phyloP scores from a whole-genome alignment of 345 rosid genomes.

The Erodium maritimum region DNA sequence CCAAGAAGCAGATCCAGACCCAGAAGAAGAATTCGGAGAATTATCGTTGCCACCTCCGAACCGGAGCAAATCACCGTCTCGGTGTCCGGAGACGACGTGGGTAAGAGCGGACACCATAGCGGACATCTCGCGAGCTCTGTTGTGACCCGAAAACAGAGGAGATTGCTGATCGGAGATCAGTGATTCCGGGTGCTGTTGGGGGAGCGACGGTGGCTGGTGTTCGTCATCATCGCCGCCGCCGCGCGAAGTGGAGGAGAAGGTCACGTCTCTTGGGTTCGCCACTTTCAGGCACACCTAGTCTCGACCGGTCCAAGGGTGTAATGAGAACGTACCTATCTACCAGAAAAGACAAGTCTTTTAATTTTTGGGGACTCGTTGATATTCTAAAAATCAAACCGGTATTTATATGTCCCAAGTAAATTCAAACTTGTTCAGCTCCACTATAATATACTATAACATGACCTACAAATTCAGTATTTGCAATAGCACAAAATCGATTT shows the following conservation, averaged over 20 bases:
- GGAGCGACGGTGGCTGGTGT: not conserved
- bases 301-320: too few relatives aligned
- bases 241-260: not conserved
- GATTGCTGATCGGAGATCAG: not conserved
- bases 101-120: conserved; percentile 68
- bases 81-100: conserved; percentile 53
- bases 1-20: conserved; percentile 8
- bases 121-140: conserved; percentile 42
- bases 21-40: not conserved
- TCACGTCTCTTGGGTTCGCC: not conserved
- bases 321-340: too few relatives aligned
- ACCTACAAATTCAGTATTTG: too few relatives aligned
- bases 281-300: not conserved
- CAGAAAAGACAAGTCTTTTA: too few relatives aligned
- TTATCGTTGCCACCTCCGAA: conserved; percentile 4
- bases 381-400: too few relatives aligned
- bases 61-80: too few relatives aligned
- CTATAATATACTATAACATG: too few relatives aligned
- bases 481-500: not conserved
- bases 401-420: too few relatives aligned
- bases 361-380: too few relatives aligned
- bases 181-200: not conserved
- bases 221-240: not conserved
- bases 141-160: conserved; percentile 23
- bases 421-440: too few relatives aligned